These are phyloP conservation scores for Backusella parvicylindrica DNA, from an alignment of 192 early-diverging fungal species.

Conservation along the genomic window DNA sequence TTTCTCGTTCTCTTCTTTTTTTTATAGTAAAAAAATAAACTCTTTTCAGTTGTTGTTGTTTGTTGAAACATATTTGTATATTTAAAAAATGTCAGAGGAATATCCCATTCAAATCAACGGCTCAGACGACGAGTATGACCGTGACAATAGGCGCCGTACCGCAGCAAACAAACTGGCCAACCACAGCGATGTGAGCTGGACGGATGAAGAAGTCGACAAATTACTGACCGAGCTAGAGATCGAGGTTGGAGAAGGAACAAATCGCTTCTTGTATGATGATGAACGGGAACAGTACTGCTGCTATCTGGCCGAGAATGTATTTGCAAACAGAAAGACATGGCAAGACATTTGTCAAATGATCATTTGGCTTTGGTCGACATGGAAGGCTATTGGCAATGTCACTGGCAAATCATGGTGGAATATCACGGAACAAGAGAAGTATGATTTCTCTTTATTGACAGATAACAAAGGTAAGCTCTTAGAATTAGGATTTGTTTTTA, in stretches of 20 bases:
- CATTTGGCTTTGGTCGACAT: conserved; percentile 6
- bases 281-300: neutral
- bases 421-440: neutral
- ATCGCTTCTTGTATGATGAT: neutral
- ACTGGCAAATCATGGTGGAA: conserved; percentile 12
- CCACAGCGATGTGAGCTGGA: neutral
- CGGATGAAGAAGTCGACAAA: neutral
- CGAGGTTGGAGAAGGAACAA: neutral
- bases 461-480: neutral
- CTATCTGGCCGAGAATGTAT: neutral
- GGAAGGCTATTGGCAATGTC: neutral
- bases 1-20: neutral
- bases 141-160: neutral
- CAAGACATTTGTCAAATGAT: neutral
- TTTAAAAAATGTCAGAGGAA: neutral
- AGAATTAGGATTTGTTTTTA: neutral
- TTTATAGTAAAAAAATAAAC: neutral
- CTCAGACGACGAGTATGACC: neutral
- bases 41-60: too few species aligned
- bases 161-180: neutral
- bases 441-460: neutral
- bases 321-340: neutral
- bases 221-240: neutral
- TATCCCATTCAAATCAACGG: neutral
- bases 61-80: neutral